Conservation (phyloP, 2,329 filamentous ascomycete genomes). For the Penicillium nordicum region DNA sequence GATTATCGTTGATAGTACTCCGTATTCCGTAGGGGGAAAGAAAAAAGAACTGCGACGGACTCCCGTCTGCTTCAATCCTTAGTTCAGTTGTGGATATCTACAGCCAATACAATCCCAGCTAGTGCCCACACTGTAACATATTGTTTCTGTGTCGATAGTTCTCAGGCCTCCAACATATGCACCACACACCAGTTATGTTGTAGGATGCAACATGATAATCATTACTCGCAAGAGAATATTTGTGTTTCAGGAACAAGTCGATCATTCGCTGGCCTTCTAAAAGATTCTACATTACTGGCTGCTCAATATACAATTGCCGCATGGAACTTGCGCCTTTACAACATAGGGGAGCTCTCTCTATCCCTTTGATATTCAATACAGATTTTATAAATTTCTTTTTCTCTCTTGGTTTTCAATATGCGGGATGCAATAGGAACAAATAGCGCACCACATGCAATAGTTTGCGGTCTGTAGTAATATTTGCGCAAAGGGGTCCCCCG, state of each 20-base stretch:
- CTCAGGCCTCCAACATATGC: background rate
- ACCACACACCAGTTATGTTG: background rate
- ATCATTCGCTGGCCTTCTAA: background rate
- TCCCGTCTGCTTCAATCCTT: background rate
- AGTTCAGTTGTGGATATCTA: background rate
- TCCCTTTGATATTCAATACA: background rate
- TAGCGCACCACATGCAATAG: background rate
- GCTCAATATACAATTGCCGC: background rate
- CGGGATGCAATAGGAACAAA: background rate
- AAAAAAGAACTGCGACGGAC: background rate
- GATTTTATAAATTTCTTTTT: background rate
- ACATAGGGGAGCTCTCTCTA: background rate
- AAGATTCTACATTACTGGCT: background rate
- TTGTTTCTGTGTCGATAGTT: background rate
- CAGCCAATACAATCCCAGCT: background rate
- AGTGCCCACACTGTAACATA: background rate
- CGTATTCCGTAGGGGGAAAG: too few species aligned
- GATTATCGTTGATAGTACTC: background rate
- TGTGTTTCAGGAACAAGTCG: background rate
- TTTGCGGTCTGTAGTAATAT: background rate
- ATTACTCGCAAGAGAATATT: background rate
- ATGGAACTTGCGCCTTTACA: background rate
- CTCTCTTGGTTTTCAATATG: background rate
- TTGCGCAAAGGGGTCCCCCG: background rate
- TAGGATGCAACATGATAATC: background rate